Evolutionary conservation across 1,284 basidiomycete species (phyloP).

Genomic region (Apiotrichum gracile): DNA sequence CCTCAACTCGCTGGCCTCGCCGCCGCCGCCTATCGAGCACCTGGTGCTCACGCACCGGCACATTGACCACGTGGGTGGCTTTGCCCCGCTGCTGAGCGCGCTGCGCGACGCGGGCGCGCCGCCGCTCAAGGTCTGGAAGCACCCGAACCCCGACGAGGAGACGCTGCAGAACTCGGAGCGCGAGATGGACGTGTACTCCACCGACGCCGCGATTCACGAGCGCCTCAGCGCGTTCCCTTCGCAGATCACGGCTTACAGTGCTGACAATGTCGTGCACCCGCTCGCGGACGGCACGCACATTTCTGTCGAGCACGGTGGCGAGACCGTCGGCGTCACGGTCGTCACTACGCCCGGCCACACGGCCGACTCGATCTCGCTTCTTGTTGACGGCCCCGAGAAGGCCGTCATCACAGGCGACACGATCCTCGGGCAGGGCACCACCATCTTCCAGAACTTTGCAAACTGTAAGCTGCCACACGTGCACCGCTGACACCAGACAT

Average conservation of each 20-base stretch:
- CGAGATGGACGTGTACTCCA: constrained; percentile 21
- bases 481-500: constrained; percentile 23
- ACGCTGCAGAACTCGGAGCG: constrained; percentile 20
- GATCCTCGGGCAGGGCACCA: constrained; percentile 82
- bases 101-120: constrained; percentile 51
- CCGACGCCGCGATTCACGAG: constrained; percentile 26
- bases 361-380: constrained; percentile 70
- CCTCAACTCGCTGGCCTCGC: constrained; percentile 14
- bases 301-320: constrained; percentile 19
- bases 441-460: constrained; percentile 80
- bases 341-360: constrained; percentile 90
- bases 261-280: background rate
- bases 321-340: constrained; percentile 52
- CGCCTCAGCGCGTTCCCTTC: constrained; percentile 14
- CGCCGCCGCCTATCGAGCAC: constrained; percentile 56
- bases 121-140: constrained; percentile 49
- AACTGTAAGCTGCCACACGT: constrained; percentile 53
- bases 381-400: constrained; percentile 51
- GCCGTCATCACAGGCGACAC: constrained; percentile 85
- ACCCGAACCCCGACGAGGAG: constrained; percentile 39
- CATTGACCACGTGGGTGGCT: constrained; percentile 74
- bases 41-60: constrained; percentile 91
- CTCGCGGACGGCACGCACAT: background rate
- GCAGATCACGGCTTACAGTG: background rate
- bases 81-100: constrained; percentile 64